These are phyloP conservation scores for Triticum timopheevii DNA, from an alignment of 176 grass and related monocot species.

Conservation along the genomic window DNA sequence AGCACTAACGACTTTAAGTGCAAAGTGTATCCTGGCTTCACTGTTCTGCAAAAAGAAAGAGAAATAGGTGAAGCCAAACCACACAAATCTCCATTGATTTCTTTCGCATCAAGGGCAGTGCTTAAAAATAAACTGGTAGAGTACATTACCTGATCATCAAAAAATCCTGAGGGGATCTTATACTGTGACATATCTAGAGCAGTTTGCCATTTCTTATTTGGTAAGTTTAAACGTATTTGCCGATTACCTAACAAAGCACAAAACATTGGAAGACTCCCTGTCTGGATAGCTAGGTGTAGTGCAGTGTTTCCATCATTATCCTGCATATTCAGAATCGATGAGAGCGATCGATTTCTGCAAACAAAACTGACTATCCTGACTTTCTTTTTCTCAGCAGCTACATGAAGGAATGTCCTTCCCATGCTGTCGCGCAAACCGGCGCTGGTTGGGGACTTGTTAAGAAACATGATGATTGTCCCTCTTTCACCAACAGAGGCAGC, in stretches of 20 bases:
- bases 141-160: conserved; percentile 1
- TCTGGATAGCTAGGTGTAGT: background rate
- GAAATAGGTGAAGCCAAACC: background rate
- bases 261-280: background rate
- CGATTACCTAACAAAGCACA: background rate
- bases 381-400: background rate
- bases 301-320: background rate
- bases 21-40: background rate
- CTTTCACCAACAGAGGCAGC: background rate
- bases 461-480: background rate
- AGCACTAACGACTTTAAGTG: background rate
- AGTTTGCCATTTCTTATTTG: background rate
- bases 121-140: background rate
- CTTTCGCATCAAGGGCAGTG: background rate
- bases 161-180: background rate
- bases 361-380: background rate
- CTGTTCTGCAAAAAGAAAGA: background rate
- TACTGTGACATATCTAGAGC: background rate
- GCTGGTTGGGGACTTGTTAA: background rate
- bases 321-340: background rate
- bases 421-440: background rate
- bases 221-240: background rate
- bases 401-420: conserved; percentile 12
- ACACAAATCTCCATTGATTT: background rate
- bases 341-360: background rate